These are phyloP conservation scores for Suhomyces wounanorum DNA, from an alignment of 1,139 yeast genomes.

Conservation along the genomic window DNA sequence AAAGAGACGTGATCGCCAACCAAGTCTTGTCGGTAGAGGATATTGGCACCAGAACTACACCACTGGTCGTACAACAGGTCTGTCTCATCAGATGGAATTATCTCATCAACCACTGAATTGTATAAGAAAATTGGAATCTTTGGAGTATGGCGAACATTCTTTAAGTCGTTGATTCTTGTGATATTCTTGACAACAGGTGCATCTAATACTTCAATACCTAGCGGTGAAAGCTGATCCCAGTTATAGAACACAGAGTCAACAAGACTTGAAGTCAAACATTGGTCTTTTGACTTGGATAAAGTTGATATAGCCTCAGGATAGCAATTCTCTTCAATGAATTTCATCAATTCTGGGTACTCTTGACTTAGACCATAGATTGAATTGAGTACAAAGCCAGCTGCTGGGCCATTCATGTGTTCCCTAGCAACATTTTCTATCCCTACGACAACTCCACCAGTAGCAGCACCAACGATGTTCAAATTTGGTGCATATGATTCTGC, in stretches of 20 bases:
- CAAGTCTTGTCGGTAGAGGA: conserved; percentile 20
- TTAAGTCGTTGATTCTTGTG: conserved; percentile 2
- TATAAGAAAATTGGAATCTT: conserved; percentile 36
- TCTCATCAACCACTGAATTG: conserved; percentile 33
- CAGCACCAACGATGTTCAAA: conserved; percentile 31
- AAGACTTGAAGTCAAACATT: neutral
- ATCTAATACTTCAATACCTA: conserved; percentile 1
- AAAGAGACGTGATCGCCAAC: conserved; percentile 21
- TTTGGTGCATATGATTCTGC: conserved; percentile 37
- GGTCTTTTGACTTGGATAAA: neutral
- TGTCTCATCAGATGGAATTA: conserved; percentile 20
- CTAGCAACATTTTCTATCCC: conserved; percentile 25
- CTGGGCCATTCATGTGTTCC: conserved; percentile 24
- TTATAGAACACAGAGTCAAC: neutral
- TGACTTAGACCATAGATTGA: conserved; percentile 30
- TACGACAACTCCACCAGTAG: conserved; percentile 36
- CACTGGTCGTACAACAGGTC: conserved; percentile 17
- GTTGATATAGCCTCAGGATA: neutral
- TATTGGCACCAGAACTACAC: conserved; percentile 19
- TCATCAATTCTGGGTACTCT: conserved; percentile 26
- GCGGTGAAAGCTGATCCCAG: neutral
- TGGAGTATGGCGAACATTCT: conserved; percentile 20
- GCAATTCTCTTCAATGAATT: conserved; percentile 4
- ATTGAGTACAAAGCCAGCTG: conserved; percentile 29
- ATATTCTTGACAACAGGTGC: conserved; percentile 1